phyloP scores from a whole-genome alignment of 805 yeast species.

The Naumovozyma baii region DNA sequence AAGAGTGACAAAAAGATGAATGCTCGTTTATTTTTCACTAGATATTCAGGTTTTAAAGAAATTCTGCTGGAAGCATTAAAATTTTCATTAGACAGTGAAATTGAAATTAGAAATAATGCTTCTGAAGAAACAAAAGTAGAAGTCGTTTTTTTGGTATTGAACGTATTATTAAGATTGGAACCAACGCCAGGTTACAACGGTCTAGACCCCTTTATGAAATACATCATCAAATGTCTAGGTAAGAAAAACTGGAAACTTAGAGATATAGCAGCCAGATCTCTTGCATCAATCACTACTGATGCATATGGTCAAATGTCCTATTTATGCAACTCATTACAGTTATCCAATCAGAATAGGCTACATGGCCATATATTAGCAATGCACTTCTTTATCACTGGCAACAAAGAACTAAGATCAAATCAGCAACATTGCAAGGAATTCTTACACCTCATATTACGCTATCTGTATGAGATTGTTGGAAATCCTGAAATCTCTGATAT shows the following conservation, averaged over 20 bases:
- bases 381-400: background rate
- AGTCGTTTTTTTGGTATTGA: constrained; percentile 63
- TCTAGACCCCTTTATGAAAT: constrained; percentile 41
- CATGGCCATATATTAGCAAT: constrained; percentile 57
- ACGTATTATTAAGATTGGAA: constrained; percentile 60
- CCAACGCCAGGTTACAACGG: constrained; percentile 48
- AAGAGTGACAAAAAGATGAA: constrained; percentile 36
- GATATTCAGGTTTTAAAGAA: constrained; percentile 44
- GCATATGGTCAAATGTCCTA: constrained; percentile 23
- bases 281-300: constrained; percentile 41
- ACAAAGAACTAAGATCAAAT: background rate
- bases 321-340: constrained; percentile 20
- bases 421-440: background rate
- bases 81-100: constrained; percentile 21
- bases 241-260: constrained; percentile 71
- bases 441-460: background rate
- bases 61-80: constrained; percentile 39
- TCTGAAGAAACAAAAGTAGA: constrained; percentile 33
- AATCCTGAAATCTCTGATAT: background rate
- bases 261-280: constrained; percentile 72
- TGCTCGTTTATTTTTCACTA: constrained; percentile 63
- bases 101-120: background rate
- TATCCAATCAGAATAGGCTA: constrained; percentile 33
- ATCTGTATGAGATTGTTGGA: background rate
- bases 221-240: constrained; percentile 40